Evolutionary conservation across 306 rosid genomes (phyloP).

Genomic region (Oxytropis ochrocephala): DNA sequence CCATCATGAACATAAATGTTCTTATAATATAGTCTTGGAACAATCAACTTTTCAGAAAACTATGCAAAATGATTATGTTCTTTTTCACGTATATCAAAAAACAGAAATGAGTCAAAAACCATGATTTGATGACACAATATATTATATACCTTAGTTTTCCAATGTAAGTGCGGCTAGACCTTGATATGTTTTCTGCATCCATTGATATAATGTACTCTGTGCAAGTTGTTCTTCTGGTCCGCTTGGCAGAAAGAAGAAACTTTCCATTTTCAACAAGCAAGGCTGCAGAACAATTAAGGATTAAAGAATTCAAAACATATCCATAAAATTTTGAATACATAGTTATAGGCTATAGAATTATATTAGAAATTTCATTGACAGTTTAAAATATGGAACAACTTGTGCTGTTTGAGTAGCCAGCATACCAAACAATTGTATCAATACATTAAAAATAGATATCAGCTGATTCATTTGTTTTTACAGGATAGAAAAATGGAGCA

Average conservation of each 20-base stretch:
- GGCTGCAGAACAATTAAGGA: slow-evolving; percentile 33
- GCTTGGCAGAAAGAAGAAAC: slow-evolving; percentile 88
- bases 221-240: slow-evolving; percentile 74
- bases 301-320: slow-evolving; percentile 15
- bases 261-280: slow-evolving; percentile 85
- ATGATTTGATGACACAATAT: not conserved
- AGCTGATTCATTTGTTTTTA: not conserved
- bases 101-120: not conserved
- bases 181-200: slow-evolving; percentile 77
- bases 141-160: slow-evolving; percentile 70
- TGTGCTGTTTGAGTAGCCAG: not conserved
- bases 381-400: slow-evolving; percentile 14
- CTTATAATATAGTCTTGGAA: not conserved
- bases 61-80: not conserved
- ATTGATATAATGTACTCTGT: slow-evolving; percentile 84
- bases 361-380: not conserved
- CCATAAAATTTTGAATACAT: not conserved
- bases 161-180: slow-evolving; percentile 74
- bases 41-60: not conserved
- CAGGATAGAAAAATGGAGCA: not conserved
- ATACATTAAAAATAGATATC: not conserved
- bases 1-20: not conserved
- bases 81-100: not conserved
- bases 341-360: not conserved
- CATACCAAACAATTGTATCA: not conserved